phyloP scores from a whole-genome alignment of 2,329 filamentous ascomycete genomes.

The Pezicula rhizophila region DNA sequence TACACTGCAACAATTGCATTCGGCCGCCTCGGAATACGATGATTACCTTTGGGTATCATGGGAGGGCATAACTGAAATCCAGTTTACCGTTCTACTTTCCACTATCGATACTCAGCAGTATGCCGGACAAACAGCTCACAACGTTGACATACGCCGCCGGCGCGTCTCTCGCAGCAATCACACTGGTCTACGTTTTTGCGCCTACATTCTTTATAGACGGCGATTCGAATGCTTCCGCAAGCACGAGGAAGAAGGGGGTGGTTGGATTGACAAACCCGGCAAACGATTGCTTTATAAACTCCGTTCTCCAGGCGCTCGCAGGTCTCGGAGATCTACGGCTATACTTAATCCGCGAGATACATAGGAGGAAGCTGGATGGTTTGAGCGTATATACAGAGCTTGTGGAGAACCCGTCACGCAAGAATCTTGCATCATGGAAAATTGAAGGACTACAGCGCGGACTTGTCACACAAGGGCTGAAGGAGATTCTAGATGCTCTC shows the following conservation, averaged over 20 bases:
- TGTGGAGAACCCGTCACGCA: conserved; percentile 41
- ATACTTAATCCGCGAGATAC: conserved; percentile 88
- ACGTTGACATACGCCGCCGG: conserved; percentile 92
- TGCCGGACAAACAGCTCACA: conserved; percentile 78
- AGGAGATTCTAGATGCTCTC: conserved; percentile 84
- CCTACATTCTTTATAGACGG: conserved; percentile 95
- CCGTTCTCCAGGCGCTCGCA: conserved; percentile 85
- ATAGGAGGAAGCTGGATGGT: conserved; percentile 76
- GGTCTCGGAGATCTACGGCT: conserved; percentile 82
- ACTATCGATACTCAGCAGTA: conserved; percentile 28
- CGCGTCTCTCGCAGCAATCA: conserved; percentile 88
- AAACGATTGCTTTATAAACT: conserved; percentile 97
- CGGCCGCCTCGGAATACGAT: not conserved
- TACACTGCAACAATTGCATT: not conserved
- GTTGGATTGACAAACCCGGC: conserved; percentile 86
- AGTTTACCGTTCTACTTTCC: not conserved
- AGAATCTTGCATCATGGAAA: conserved; percentile 50
- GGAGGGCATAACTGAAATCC: not conserved
- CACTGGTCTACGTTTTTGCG: conserved; percentile 93
- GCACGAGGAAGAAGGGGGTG: conserved; percentile 69
- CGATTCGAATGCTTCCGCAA: conserved; percentile 52
- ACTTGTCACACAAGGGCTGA: conserved; percentile 77
- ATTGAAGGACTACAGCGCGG: conserved; percentile 69
- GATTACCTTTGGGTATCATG: not conserved
- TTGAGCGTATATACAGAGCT: conserved; percentile 66